Base-by-base conservation (phyloP, 2,329 filamentous ascomycete species). In the Arthrobotrys sinensis region DNA sequence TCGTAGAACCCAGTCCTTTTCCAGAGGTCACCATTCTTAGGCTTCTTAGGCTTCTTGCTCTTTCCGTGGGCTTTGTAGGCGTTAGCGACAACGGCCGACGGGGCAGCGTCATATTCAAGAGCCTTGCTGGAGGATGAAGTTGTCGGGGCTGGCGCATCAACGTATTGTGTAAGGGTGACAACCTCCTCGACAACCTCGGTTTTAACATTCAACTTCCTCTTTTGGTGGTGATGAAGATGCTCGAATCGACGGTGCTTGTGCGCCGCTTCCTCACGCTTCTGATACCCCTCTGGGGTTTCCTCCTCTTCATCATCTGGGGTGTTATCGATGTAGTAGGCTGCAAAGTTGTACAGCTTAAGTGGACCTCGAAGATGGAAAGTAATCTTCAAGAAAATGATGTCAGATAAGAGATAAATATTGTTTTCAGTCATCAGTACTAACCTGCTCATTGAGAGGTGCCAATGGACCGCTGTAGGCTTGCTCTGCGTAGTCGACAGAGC, bases 301-400 rank as follows among this genome's bases (percentile, higher is more conserved):
- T 64, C 40, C 28, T 55, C 48, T 21, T 64, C 67, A 34, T 72
- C 70, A 38, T 75, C 70, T 48, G 75, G 75, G 28, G 75, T 60
- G 21, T 67, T 65, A 55, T 71, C 65, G 19, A 71, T 71, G 36
- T 78, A 78, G 21, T 78, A 78, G 3, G 75, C 75, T 7, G 75
- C 75, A 38, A 78, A 78, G 45, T 78, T 78, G 53, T 67, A 67
- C 10, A 78, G 21, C 28, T 63, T 63, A 24, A 78, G 52, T 4
- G 75, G 75, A 2, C 75, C 75, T 60, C 75, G 67, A 48, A 78
- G 53, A 57, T 78, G 75, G 67, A 78, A 78, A 24, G 75, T 78
- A 11, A 78, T 78, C 75, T 78, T 43, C 12, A 52, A 28, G 50
- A 53, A 4, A 32, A 8, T 28, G 11, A 46, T 7, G 24, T 46